These are phyloP conservation scores for sweet orange (Citrus sinensis) DNA, from an alignment of 345 rosid genomes.

Conservation along the genomic window DNA sequence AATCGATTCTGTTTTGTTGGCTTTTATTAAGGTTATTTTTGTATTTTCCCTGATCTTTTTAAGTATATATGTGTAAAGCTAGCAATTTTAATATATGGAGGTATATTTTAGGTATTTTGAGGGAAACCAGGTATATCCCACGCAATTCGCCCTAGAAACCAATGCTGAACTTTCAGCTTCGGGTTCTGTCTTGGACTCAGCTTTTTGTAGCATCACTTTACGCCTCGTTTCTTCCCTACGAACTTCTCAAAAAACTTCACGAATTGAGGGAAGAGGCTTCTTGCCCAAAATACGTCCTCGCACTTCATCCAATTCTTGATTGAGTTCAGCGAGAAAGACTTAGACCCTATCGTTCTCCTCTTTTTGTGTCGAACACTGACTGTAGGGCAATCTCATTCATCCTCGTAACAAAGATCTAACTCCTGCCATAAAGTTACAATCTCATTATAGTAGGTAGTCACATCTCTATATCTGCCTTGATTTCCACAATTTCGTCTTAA, in stretches of 20 bases:
- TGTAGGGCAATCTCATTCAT: fast-evolving
- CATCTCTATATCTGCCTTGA: too few species aligned
- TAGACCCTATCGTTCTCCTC: background rate
- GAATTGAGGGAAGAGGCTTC: background rate
- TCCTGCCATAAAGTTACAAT: too few species aligned
- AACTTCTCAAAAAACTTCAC: background rate
- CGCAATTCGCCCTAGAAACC: background rate
- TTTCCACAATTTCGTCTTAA: too few species aligned
- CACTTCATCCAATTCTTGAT: background rate
- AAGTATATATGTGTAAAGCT: too few species aligned
- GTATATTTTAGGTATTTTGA: too few species aligned
- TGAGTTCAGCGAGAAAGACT: background rate
- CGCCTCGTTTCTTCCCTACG: background rate
- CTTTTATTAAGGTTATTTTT: too few species aligned
- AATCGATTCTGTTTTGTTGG: too few species aligned
- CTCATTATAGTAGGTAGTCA: too few species aligned
- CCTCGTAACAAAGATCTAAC: too few species aligned
- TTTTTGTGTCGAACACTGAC: background rate
- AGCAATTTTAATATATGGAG: too few species aligned
- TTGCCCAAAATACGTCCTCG: background rate
- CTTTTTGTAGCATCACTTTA: background rate
- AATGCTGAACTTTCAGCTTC: background rate
- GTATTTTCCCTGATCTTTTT: too few species aligned
- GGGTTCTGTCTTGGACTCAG: fast-evolving
- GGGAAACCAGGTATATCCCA: too few species aligned